A percentile compares a stretch with the other conserved stretches of the same genome.
phyloP scores from a whole-genome alignment of 352 stramenopile species.

The Thraustotheca clavata region DNA sequence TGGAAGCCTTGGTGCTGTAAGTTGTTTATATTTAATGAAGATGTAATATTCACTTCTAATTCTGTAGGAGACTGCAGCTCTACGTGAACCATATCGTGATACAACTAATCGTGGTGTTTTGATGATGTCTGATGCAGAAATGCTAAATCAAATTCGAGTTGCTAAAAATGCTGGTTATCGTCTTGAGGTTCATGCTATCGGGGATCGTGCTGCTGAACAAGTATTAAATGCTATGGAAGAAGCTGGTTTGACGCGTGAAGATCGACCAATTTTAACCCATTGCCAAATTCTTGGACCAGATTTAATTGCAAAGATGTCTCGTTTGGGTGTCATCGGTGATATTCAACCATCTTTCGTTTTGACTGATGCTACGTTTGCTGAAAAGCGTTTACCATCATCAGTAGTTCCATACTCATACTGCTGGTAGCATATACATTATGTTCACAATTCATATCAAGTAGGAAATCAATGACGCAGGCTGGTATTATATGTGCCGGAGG shows the following conservation, averaged over 20 bases:
- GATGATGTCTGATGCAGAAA: slow-evolving; percentile 59
- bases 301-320: slow-evolving; percentile 56
- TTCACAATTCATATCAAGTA: neutral
- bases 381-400: slow-evolving; percentile 54
- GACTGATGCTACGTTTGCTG: slow-evolving; percentile 72
- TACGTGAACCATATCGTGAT: slow-evolving; percentile 54
- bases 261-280: slow-evolving; percentile 83
- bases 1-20: slow-evolving; percentile 78
- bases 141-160: slow-evolving; percentile 55
- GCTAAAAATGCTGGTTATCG: slow-evolving; percentile 51
- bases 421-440: slow-evolving; percentile 29
- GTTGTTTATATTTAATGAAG: neutral
- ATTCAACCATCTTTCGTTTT: slow-evolving; percentile 85
- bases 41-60: neutral
- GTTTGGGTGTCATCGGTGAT: slow-evolving; percentile 74
- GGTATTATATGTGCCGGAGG: slow-evolving; percentile 73
- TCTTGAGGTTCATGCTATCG: slow-evolving; percentile 86
- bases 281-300: slow-evolving; percentile 80
- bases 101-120: slow-evolving; percentile 70
- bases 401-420: slow-evolving; percentile 67
- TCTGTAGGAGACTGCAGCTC: slow-evolving; percentile 68
- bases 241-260: slow-evolving; percentile 36
- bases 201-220: slow-evolving; percentile 61
- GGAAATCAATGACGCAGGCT: slow-evolving; percentile 64
- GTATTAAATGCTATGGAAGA: slow-evolving; percentile 56